phyloP scores from a whole-genome alignment of 192 early-diverging fungal genomes.

The Physocladia obscura region DNA sequence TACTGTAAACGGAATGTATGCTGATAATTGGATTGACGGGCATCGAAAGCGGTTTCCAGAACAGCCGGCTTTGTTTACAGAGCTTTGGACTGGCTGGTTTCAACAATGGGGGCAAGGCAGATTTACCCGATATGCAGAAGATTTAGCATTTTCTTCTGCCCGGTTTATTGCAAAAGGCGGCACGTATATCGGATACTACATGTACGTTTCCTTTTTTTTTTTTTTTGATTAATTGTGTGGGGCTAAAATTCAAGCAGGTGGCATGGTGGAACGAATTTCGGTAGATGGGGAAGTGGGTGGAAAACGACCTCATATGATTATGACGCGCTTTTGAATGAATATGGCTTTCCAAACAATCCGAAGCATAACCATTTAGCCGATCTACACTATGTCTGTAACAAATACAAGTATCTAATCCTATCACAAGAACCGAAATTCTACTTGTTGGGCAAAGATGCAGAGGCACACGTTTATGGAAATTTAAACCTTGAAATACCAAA shows the following conservation, averaged over 20 bases:
- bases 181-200: constrained; percentile 56
- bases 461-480: constrained; percentile 21
- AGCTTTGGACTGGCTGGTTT: constrained; percentile 66
- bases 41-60: constrained; percentile 34
- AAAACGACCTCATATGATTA: constrained; percentile 53
- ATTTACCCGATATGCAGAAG: constrained; percentile 52
- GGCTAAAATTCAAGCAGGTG: no score
- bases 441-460: background rate
- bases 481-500: background rate
- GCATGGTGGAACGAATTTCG: constrained; percentile 72
- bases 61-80: constrained; percentile 56
- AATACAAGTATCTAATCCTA: constrained; percentile 23
- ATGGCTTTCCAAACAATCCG: constrained; percentile 34
- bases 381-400: constrained; percentile 13
- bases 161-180: constrained; percentile 60
- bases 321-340: constrained; percentile 51
- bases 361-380: constrained; percentile 38
- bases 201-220: constrained; percentile 34
- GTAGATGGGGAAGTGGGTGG: constrained; percentile 30
- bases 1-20: constrained; percentile 57
- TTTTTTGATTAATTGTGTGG: no score
- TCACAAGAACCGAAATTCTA: constrained; percentile 15
- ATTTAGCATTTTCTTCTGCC: constrained; percentile 57
- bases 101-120: constrained; percentile 54
- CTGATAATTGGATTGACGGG: constrained; percentile 45